These are phyloP conservation scores for Hypoxylon sp. DNA, from an alignment of 2,329 filamentous ascomycete genomes.

Conservation along the genomic window DNA sequence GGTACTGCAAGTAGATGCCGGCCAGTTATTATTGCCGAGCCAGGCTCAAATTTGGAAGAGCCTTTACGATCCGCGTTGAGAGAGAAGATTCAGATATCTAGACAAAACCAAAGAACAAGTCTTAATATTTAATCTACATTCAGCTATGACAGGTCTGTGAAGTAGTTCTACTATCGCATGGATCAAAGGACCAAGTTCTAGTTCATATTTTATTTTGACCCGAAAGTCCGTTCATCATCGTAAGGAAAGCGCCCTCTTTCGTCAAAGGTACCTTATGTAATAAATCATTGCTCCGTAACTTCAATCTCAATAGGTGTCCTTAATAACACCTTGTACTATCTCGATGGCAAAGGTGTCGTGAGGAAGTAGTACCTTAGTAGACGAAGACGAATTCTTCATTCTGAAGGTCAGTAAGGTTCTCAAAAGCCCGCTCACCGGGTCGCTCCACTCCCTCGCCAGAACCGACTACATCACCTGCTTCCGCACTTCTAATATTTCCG, in stretches of 20 bases:
- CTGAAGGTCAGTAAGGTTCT: slow-evolving; percentile 72
- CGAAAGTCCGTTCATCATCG: not conserved
- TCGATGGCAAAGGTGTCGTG: too few species aligned
- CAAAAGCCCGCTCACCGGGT: slow-evolving; percentile 65
- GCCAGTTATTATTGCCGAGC: too few species aligned
- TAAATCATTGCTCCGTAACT: not conserved
- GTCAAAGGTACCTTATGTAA: not conserved
- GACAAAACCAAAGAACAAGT: too few species aligned
- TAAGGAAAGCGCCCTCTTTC: not conserved
- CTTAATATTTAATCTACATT: not conserved
- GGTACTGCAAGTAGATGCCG: not conserved
- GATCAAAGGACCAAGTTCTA: not conserved
- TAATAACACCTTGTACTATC: too few species aligned
- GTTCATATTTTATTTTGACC: not conserved
- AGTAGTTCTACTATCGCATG: not conserved
- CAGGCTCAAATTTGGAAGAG: too few species aligned
- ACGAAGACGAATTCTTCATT: slow-evolving; percentile 77
- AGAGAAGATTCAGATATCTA: too few species aligned
- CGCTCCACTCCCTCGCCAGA: slow-evolving; percentile 19
- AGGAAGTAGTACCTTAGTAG: slow-evolving; percentile 54
- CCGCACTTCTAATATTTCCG: slow-evolving; percentile 47
- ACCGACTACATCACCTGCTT: slow-evolving; percentile 46
- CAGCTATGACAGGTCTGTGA: not conserved
- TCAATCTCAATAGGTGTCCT: not conserved
- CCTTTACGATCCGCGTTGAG: too few species aligned